Evolutionary conservation across 306 rosid species (phyloP), one percentile per base, ranked within the genome.

Genomic region (Hippophae gyantsensis): DNA sequence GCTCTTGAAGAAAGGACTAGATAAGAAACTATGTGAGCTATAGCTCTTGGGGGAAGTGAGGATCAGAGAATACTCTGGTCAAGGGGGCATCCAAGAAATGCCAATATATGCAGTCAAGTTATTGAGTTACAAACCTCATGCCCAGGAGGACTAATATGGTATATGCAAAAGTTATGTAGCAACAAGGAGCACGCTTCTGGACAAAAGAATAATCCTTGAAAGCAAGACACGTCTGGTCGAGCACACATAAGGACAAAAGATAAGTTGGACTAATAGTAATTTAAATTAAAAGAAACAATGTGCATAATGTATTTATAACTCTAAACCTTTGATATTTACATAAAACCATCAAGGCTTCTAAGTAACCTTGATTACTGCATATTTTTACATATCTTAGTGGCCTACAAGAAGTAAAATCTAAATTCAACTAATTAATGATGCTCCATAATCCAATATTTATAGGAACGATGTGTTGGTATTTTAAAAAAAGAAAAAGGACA

Each of bases 71-170:
- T 48, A 25, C 48, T 48, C 42, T 49, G 38, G 58, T 14, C n/a
- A 57, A 52, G 38, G 38, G 5, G 38, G 38, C 38, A 67, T 72
- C 25, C 65, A 62, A 67, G 58, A 55, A 64, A 64, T 48, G 62
- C 6, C 11, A 40, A 48, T 50, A 47, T 10, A 61, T 52, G 49
- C 18, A 74, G 73, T 63, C 58, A 51, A 76, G 69, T 66, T 64
- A 62, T 68, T 55, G 51, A 77, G 53, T 73, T 65, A 81, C 81
- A 71, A 77, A 92, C 99, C 99, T 92, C 99, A 54, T 84, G 99
- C 42, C 99, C 99, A 9, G 96, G 99, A 56, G 99, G 99, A 79
- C 94, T 92, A 56, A 92, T 85, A 69, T 92, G 95, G 69, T 88
- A 92, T 72, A 88, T 80, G 88, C 99, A 92, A 74, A 92, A 92